Base-by-base conservation (phyloP, 1,284 basidiomycete genomes). In the Omphalotus olearius region DNA sequence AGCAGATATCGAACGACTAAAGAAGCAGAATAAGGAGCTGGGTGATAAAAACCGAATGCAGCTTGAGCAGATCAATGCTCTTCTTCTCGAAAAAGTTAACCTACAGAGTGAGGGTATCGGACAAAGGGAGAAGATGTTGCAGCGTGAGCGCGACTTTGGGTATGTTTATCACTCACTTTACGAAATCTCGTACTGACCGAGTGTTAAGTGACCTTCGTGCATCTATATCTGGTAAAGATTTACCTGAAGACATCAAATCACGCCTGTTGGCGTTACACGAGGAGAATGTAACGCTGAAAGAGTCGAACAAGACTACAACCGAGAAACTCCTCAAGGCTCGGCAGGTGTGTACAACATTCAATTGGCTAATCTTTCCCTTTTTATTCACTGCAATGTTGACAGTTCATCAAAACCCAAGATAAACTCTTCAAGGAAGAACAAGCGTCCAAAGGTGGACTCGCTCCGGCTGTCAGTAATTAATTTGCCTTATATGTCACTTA, bases 371-470 rank as follows among this genome's bases (percentile, higher is more conserved):
- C n/a, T 13, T 16, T 18, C 16, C 36, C 20, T 18, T 26, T 14
- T 7, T 36, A 23, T 37, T 53, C 25, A 39, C 38, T 35, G 63
- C n/a, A 58, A 3, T 35, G 37, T 20, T 54, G 35, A 14, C 60
- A 93, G 87, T 94, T 96, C 67, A 94, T 97, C 73, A 91, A 91
- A 67, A 79, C 85, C 48, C 94, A 97, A 67, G 93, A 96, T 71
- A 90, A 91, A 59, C 73, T 93, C 28, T 88, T 91, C 69, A 89
- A 87, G 60, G 85, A 89, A 62, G 83, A 88, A 57, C 82, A 85
- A 50, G 79, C 78, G 4, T 78, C 76, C 53, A 75, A 70, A 58
- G 65, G 68, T 43, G 61, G 58, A 36, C 56, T 62, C 51, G 57
- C 48, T 53, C 20, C 65, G 44, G 63, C 70, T 47, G 71, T 71